Evolutionary conservation across 2,329 filamentous ascomycete genomes (phyloP).

Genomic region (Xylariaceae sp.): DNA sequence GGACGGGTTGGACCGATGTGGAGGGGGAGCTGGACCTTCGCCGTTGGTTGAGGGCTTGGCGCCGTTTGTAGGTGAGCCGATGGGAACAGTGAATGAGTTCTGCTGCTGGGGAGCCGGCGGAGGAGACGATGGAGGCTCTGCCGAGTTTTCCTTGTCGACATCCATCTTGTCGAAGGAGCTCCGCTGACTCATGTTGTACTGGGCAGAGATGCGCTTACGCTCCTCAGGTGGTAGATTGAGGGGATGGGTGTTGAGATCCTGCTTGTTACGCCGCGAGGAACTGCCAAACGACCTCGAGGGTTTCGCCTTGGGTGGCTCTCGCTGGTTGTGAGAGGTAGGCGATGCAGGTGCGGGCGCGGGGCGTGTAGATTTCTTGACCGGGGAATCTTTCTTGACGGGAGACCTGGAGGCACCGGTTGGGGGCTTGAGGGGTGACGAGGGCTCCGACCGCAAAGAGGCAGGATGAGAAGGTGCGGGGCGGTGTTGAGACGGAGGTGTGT

Average conservation of each 20-base stretch:
- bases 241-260: constrained; percentile 73
- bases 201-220: constrained; percentile 68
- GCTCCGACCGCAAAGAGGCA: constrained; percentile 23
- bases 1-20: constrained; percentile 62
- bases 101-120: constrained; percentile 45
- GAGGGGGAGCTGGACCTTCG: constrained; percentile 63
- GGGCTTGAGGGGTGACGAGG: constrained; percentile 25
- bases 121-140: constrained; percentile 49
- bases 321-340: constrained; percentile 22
- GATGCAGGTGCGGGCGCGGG: constrained; percentile 16
- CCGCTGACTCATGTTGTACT: constrained; percentile 59
- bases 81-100: constrained; percentile 42
- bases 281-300: constrained; percentile 44
- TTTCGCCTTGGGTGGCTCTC: constrained; percentile 36
- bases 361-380: constrained; percentile 25
- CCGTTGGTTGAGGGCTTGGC: constrained; percentile 38
- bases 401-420: constrained; percentile 10
- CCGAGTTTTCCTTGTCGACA: constrained; percentile 62
- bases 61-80: constrained; percentile 43
- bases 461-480: constrained; percentile 13
- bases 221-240: constrained; percentile 89
- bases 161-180: constrained; percentile 63
- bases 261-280: constrained; percentile 48
- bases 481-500: constrained; percentile 17
- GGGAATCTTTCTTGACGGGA: constrained; percentile 14